Conservation (phyloP, 2,329 filamentous ascomycete genomes). For the Salinomyces thailandicus region DNA sequence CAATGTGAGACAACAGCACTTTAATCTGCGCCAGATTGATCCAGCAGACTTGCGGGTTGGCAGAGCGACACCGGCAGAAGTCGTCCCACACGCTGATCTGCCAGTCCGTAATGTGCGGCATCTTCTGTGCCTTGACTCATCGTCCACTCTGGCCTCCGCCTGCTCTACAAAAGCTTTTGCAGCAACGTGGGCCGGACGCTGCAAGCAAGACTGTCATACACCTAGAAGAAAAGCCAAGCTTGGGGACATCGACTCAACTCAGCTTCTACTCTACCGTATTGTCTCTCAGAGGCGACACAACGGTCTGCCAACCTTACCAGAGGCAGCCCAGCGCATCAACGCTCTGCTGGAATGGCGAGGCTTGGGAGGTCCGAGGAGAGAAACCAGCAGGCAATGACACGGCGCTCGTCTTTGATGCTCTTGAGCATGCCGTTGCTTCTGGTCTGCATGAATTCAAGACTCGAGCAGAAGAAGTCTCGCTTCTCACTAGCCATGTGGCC, state of each 20-base stretch:
- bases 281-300: slow-evolving; percentile 66
- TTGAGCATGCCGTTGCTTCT: neutral
- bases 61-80: too few relatives aligned
- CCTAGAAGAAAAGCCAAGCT: too few relatives aligned
- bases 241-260: too few relatives aligned
- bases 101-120: slow-evolving; percentile 24
- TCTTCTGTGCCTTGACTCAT: slow-evolving; percentile 24
- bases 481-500: slow-evolving; percentile 4
- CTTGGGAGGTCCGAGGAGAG: slow-evolving; percentile 61
- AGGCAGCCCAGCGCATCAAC: slow-evolving; percentile 49
- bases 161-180: slow-evolving; percentile 14
- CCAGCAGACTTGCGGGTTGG: too few relatives aligned
- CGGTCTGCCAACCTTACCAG: slow-evolving; percentile 63
- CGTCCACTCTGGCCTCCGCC: slow-evolving; percentile 12
- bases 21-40: too few relatives aligned
- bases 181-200: slow-evolving; percentile 23
- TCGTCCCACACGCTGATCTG: neutral
- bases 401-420: slow-evolving; percentile 48
- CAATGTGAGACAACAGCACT: too few relatives aligned
- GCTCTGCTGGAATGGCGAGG: slow-evolving; percentile 96
- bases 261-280: slow-evolving; percentile 75
- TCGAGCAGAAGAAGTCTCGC: neutral
- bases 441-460: neutral
- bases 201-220: neutral
- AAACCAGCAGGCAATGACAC: slow-evolving; percentile 69